phyloP scores from a whole-genome alignment of 805 yeast genomes.

The Metschnikowia henanensis region DNA sequence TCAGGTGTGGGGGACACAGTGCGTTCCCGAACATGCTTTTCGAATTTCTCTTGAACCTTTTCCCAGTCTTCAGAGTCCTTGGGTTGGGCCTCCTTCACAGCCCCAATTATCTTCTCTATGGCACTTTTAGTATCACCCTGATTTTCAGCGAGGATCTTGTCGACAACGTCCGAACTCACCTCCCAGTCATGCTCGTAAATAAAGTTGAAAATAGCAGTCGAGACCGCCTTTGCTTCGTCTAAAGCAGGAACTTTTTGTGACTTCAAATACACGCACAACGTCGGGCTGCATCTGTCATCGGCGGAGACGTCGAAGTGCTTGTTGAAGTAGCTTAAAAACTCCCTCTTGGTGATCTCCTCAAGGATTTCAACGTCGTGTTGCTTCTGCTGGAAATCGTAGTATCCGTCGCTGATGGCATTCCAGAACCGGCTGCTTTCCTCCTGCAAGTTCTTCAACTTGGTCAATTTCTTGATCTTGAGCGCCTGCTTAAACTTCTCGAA shows the following conservation, averaged over 20 bases:
- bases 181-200: constrained; percentile 23
- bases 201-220: constrained; percentile 29
- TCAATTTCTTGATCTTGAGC: constrained; percentile 60
- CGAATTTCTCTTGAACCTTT: constrained; percentile 10
- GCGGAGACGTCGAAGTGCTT: constrained; percentile 33
- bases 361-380: constrained; percentile 58
- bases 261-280: constrained; percentile 43
- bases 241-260: constrained; percentile 42
- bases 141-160: constrained; percentile 10
- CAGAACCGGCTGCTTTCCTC: constrained; percentile 75
- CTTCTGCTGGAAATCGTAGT: constrained; percentile 68
- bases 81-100: not conserved
- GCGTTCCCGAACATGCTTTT: constrained; percentile 18
- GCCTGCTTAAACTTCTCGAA: constrained; percentile 71
- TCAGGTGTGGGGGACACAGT: constrained; percentile 31
- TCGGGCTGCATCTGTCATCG: constrained; percentile 17
- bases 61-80: constrained; percentile 1
- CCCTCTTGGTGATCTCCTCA: constrained; percentile 51
- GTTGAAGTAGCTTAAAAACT: constrained; percentile 57
- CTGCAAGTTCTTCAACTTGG: constrained; percentile 71
- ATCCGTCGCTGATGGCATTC: constrained; percentile 70
- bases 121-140: constrained; percentile 15
- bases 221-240: constrained; percentile 20
- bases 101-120: constrained; percentile 16
- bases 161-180: constrained; percentile 28